Conservation (phyloP, 306 rosid genomes). For the Trifolium pratense region DNA sequence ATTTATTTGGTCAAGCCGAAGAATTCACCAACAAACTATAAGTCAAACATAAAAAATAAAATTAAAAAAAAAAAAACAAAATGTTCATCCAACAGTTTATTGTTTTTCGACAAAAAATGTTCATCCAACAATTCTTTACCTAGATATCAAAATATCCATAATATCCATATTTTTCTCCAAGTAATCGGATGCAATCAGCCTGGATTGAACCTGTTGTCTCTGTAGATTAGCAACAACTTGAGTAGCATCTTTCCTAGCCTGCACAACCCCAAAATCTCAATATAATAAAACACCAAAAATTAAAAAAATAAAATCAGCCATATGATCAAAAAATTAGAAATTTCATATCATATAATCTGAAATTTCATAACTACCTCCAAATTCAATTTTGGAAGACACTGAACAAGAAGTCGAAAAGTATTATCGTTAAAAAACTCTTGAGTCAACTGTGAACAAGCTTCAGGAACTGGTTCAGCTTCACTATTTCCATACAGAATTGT, state of each 20-base stretch:
- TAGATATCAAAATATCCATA: constrained; percentile 69
- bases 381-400: constrained; percentile 75
- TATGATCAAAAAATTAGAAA: neutral
- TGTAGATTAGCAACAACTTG: constrained; percentile 94
- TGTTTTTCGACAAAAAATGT: neutral
- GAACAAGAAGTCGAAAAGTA: constrained; percentile 70
- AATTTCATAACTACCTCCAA: constrained; percentile 67
- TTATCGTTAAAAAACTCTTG: constrained; percentile 79
- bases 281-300: neutral
- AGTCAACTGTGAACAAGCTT: constrained; percentile 86
- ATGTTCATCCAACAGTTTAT: neutral
- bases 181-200: constrained; percentile 85
- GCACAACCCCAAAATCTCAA: constrained; percentile 39
- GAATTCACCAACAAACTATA: neutral
- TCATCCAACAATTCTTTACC: constrained; percentile 54
- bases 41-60: constrained; percentile 18
- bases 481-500: constrained; percentile 81
- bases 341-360: neutral
- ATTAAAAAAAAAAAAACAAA: no score
- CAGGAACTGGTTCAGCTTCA: constrained; percentile 88
- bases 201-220: constrained; percentile 87
- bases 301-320: neutral
- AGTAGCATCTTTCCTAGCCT: constrained; percentile 94
- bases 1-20: neutral
- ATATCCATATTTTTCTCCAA: constrained; percentile 81